A percentile compares a stretch with the other conserved stretches of the same genome.
These are phyloP conservation scores for Aegilops sharonensis DNA, from an alignment of 176 grass and related monocot species.

Conservation along the genomic window DNA sequence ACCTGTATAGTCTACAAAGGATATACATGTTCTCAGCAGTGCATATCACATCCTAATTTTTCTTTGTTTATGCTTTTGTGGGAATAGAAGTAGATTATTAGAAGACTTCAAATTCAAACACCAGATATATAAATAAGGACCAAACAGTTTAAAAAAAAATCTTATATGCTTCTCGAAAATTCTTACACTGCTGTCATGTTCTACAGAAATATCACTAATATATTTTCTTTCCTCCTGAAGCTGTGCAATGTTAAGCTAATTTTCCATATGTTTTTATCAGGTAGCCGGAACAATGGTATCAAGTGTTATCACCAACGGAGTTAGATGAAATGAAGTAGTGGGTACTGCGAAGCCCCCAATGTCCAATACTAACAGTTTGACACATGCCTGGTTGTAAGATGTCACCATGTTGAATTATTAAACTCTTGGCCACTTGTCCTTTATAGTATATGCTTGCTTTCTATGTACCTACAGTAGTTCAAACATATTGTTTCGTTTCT, in stretches of 20 bases:
- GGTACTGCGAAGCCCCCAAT: too few relatives aligned
- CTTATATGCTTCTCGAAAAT: background rate
- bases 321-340: background rate
- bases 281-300: background rate
- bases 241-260: background rate
- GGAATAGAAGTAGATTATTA: background rate
- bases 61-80: background rate
- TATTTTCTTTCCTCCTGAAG: background rate
- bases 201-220: background rate
- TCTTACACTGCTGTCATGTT: background rate
- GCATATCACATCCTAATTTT: slow-evolving; percentile 13
- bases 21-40: background rate
- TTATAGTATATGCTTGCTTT: too few relatives aligned
- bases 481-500: too few relatives aligned
- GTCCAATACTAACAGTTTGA: too few relatives aligned
- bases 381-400: too few relatives aligned
- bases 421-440: too few relatives aligned
- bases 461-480: too few relatives aligned
- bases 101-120: background rate
- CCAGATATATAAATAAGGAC: background rate
- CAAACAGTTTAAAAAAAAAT: background rate
- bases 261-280: background rate
- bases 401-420: too few relatives aligned
- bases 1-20: background rate
- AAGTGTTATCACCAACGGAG: background rate